Evolutionary conservation across 2,329 filamentous ascomycete species (phyloP), one percentile per base, ranked within the genome.

Genomic region (Alternaria brassicicola): DNA sequence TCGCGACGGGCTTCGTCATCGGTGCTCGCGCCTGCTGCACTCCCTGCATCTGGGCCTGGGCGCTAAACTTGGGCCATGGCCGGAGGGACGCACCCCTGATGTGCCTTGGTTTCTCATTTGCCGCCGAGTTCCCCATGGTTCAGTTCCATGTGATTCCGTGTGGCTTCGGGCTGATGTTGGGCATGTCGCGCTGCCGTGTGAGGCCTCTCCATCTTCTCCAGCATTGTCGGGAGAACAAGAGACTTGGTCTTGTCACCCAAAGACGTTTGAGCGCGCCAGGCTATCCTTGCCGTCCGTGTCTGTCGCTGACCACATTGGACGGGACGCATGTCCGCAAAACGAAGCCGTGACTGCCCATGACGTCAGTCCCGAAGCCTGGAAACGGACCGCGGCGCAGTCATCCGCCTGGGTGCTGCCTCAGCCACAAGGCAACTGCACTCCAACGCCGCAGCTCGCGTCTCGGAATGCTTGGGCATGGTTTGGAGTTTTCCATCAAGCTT

Each of bases 1-100:
- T 47, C 50, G 51, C 47, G 55, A 59, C 59, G 35, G 55, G 58
- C 61, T 70, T 66, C 69, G 71, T 73, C 71, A 73, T 73, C 58
- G 69, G 61, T 60, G 64, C 63, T 53, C 55, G n/a, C 31, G 36
- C 50, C 52, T 42, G 52, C 57, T 51, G 51, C 33, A 38, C 46
- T 36, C 36, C 47, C 55, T 62, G 58, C 54, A 53, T 52, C 19
- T 49, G 55, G 55, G 58, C 49, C 57, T 60, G 36, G 55, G 59
- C 55, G 61, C 55, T 52, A 57, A 57, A 47, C 33, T 28, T 33
- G 42, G 36, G 42, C 52, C 59, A 53, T 65, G 59, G 60, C 52
- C 65, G 67, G 58, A 38, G 17, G 51, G 53, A 55, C 46, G 28
- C 54, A 41, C 52, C 45, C 51, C 52, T 52, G 53, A 17, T 42